Evolutionary conservation across 2,329 filamentous ascomycete genomes (phyloP).

Genomic region (Tolypocladium inflatum): DNA sequence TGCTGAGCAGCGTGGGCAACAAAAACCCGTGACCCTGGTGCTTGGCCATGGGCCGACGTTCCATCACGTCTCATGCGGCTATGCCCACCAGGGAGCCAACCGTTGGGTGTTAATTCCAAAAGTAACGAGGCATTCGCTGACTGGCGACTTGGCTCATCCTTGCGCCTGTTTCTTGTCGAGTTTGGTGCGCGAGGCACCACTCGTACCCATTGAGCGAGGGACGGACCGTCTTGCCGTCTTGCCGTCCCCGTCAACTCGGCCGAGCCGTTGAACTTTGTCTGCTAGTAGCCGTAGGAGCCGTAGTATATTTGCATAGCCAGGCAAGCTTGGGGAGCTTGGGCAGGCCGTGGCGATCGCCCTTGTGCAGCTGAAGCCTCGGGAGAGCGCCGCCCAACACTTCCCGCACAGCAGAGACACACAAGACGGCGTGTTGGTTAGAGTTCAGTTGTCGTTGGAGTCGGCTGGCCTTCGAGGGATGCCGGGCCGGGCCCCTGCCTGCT

Average conservation of each 20-base stretch:
- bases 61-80: not conserved
- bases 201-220: not conserved
- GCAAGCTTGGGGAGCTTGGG: not conserved
- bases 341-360: not conserved
- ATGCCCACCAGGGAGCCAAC: not conserved
- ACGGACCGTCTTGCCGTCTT: not conserved
- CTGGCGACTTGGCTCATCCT: not conserved
- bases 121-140: not conserved
- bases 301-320: not conserved
- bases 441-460: not conserved
- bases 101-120: not conserved
- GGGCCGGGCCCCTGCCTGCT: not conserved
- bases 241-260: not conserved
- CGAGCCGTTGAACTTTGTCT: not conserved
- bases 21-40: not conserved
- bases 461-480: not conserved
- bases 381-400: not conserved
- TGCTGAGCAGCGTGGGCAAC: not conserved
- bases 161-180: not conserved
- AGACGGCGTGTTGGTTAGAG: not conserved
- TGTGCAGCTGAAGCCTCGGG: not conserved
- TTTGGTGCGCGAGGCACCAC: not conserved
- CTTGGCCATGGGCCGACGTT: not conserved
- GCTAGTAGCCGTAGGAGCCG: not conserved
- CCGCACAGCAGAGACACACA: not conserved